Base-by-base conservation (phyloP, 352 stramenopile genomes). In the Globisporangium canariense region DNA sequence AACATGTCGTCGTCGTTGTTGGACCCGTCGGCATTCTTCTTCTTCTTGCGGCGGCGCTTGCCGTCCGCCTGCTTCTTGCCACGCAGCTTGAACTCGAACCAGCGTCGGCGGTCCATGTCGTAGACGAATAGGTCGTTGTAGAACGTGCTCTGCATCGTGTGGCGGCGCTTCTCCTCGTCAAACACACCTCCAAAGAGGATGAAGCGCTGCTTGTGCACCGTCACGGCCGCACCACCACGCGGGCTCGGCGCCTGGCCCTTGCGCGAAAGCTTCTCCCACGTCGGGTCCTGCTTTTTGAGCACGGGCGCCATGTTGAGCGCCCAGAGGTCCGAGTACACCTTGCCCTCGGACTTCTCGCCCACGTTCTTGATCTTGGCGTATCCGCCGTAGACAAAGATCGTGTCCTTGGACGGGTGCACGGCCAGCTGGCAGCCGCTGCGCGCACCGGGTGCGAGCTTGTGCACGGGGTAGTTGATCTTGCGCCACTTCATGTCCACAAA, bases 101-200 rank as follows among this genome's bases (percentile, higher is more conserved):
- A 99, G 57, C 96, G 94, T 18, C 94, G 86, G 28, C 93, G 85
- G 61, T 98, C 94, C 82, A 98, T 97, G 74, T 99, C 97, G 68
- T 98, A 98, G 20, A 97, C 94, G 75, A 98, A 98, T 41, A 99
- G 71, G 69, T 99, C 96, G 73, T 98, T 98, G 78, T 98, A 99
- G 79, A 99, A 99, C 38, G 97, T 91, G 34, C 79, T 91, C 68
- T 92, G 81, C 59, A 95, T 91, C 36, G 82, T 64, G 55, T 95
- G 85, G 20, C 84, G 83, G 18, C 83, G 82, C 56, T 90, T 77
- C 70, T 98, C 94, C 68, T 95, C 81, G 71, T 98, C 96, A 56
- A 94, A 89, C 4, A 99, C 96, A 41, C 97, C 97, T 32, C 97
- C 97, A 81, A 98, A 99, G n/a, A 98, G 79, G 56, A 99, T 85